phyloP scores from a whole-genome alignment of 805 yeast species.

The Pichia heedii region DNA sequence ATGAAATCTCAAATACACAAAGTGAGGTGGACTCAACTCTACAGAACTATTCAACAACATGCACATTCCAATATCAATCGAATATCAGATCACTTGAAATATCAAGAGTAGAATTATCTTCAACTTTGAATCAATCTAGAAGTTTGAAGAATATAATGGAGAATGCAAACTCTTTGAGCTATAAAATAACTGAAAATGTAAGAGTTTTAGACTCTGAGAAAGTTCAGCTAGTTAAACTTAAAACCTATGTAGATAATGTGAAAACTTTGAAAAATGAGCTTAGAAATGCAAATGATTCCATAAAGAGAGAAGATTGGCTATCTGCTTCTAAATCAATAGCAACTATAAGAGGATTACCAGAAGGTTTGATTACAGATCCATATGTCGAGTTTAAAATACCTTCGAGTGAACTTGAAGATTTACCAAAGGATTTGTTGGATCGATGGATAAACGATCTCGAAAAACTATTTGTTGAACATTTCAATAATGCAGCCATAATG shows the following conservation, averaged over 20 bases:
- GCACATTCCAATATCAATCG: conserved; percentile 31
- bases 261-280: conserved; percentile 59
- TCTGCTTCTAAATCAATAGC: conserved; percentile 66
- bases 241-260: conserved; percentile 55
- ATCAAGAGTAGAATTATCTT: conserved; percentile 52
- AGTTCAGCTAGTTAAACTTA: conserved; percentile 50
- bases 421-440: conserved; percentile 49
- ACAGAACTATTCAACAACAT: conserved; percentile 20
- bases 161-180: conserved; percentile 57
- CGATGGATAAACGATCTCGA: conserved; percentile 55
- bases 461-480: conserved; percentile 48
- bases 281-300: conserved; percentile 55
- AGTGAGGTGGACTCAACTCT: conserved; percentile 19
- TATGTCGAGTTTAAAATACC: conserved; percentile 82
- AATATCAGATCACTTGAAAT: conserved; percentile 43
- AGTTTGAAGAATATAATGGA: conserved; percentile 45
- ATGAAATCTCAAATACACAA: conserved; percentile 19
- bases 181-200: conserved; percentile 59
- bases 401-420: conserved; percentile 73
- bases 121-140: conserved; percentile 49
- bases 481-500: conserved; percentile 57
- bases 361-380: conserved; percentile 44
- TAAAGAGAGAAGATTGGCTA: conserved; percentile 62
- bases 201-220: conserved; percentile 63
- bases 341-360: conserved; percentile 45